Conservation (phyloP, 2,329 filamentous ascomycete species). For the Alternaria arborescens region DNA sequence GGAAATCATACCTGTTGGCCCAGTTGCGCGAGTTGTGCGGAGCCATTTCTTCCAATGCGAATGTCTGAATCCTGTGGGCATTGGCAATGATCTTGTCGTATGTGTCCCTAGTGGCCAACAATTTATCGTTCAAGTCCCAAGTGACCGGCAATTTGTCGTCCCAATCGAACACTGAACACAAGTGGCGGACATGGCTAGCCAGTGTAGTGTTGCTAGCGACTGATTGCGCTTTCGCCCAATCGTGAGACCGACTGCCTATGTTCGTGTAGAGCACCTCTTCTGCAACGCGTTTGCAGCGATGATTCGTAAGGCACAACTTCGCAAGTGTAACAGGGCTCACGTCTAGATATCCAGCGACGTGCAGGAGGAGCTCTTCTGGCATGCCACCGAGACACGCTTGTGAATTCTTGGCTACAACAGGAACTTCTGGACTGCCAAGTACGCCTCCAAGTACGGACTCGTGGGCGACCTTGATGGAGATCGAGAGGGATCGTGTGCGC, state of each 20-base stretch:
- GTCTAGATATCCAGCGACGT: not conserved
- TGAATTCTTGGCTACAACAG: not conserved
- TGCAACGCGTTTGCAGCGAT: conserved; percentile 13
- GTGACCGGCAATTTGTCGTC: too few relatives aligned
- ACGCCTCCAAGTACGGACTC: not conserved
- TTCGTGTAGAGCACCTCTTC: conserved; percentile 6
- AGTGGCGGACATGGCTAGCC: not conserved
- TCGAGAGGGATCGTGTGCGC: not conserved
- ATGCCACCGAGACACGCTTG: conserved; percentile 10
- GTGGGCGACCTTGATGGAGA: not conserved
- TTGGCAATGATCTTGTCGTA: not conserved
- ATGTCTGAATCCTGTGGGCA: not conserved
- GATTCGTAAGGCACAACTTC: conserved; percentile 5
- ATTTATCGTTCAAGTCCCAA: too few relatives aligned
- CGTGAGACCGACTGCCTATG: not conserved
- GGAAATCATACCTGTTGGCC: too few relatives aligned
- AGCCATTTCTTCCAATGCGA: not conserved
- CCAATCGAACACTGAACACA: not conserved
- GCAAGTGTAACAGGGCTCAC: not conserved
- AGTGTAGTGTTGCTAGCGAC: not conserved
- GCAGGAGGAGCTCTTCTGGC: conserved; percentile 17
- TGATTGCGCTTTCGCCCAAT: not conserved
- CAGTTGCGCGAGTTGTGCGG: not conserved
- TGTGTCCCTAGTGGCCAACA: not conserved
- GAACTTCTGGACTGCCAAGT: not conserved